Conservation (phyloP, 495 filamentous ascomycete genomes). For the Talaromyces proteolyticus region DNA sequence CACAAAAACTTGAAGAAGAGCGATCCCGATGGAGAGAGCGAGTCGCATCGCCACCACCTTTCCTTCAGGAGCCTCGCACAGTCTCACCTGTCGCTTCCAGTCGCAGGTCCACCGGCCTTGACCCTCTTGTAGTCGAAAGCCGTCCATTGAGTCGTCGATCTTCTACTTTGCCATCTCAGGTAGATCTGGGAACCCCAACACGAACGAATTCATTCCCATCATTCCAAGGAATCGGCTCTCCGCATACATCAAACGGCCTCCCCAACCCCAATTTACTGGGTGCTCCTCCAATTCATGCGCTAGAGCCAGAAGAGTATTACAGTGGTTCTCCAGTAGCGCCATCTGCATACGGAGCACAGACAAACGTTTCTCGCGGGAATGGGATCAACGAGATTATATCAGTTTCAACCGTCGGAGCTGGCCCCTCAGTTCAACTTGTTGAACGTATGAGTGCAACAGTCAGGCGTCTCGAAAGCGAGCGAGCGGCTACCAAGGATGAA, state of each 20-base stretch:
- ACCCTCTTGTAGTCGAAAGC: conserved; percentile 26
- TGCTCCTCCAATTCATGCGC: conserved; percentile 50
- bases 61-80: conserved; percentile 40
- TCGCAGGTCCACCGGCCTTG: conserved; percentile 39
- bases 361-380: conserved; percentile 40
- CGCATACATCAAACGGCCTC: conserved; percentile 22
- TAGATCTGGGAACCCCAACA: conserved; percentile 33
- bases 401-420: conserved; percentile 80
- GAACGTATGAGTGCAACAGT: conserved; percentile 95
- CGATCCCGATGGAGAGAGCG: conserved; percentile 69
- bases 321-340: conserved; percentile 58
- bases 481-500: conserved; percentile 79
- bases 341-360: conserved; percentile 40
- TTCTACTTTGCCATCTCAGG: conserved; percentile 32
- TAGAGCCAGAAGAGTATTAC: conserved; percentile 65
- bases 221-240: conserved; percentile 29
- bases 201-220: conserved; percentile 38
- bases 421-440: conserved; percentile 90
- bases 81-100: conserved; percentile 42
- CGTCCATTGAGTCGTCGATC: conserved; percentile 43
- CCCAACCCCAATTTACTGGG: conserved; percentile 30
- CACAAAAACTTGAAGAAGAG: conserved; percentile 65
- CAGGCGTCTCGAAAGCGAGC: conserved; percentile 84
- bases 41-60: conserved; percentile 21
- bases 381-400: conserved; percentile 79